Evolutionary conservation across 2,329 filamentous ascomycete species (phyloP).

Genomic region (Xylaria sp.): DNA sequence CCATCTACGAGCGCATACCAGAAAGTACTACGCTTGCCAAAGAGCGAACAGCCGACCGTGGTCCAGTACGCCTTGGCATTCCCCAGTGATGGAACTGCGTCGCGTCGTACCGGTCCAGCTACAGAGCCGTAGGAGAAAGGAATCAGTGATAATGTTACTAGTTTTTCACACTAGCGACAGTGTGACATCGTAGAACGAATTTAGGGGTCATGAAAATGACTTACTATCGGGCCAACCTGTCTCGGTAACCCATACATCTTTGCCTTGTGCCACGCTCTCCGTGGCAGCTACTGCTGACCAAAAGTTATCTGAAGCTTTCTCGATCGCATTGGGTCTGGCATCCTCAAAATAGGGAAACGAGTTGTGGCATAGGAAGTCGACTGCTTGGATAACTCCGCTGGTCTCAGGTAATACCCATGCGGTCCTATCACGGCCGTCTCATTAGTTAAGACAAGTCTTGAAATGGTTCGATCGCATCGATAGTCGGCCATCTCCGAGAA

Average conservation of each 20-base stretch:
- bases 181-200: background rate
- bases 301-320: slow-evolving; percentile 44
- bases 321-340: slow-evolving; percentile 46
- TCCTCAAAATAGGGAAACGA: slow-evolving; percentile 50
- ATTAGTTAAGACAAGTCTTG: slow-evolving; percentile 27
- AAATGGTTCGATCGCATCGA: background rate
- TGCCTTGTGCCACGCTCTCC: slow-evolving; percentile 46
- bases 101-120: slow-evolving; percentile 46
- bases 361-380: slow-evolving; percentile 48
- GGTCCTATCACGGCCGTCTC: slow-evolving; percentile 38
- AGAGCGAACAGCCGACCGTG: slow-evolving; percentile 47
- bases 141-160: slow-evolving; percentile 11
- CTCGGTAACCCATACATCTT: slow-evolving; percentile 48
- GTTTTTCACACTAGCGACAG: background rate
- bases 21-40: slow-evolving; percentile 56
- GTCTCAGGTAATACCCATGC: slow-evolving; percentile 49
- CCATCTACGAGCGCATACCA: slow-evolving; percentile 68
- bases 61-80: slow-evolving; percentile 50
- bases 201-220: slow-evolving; percentile 48
- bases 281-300: slow-evolving; percentile 44
- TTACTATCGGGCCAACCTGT: slow-evolving; percentile 49
- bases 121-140: background rate
- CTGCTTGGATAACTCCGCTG: slow-evolving; percentile 39
- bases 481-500: background rate
- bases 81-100: slow-evolving; percentile 46